These are phyloP conservation scores for Ustilago shanxiensis DNA, from an alignment of 1,284 basidiomycete species.

Conservation along the genomic window DNA sequence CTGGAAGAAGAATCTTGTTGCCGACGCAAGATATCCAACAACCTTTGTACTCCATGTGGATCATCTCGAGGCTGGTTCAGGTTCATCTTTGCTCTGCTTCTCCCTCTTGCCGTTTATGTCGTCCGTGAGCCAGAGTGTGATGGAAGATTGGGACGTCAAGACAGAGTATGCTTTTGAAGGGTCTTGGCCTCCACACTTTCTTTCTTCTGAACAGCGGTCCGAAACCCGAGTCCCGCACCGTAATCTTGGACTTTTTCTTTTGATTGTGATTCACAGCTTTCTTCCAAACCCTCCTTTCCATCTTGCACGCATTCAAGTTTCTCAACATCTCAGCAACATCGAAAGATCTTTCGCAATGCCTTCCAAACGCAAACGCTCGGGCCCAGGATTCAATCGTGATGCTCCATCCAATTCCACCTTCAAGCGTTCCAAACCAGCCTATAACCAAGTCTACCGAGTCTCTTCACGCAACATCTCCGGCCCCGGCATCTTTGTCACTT, in stretches of 20 bases:
- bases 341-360: slow-evolving; percentile 22
- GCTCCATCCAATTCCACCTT: not conserved
- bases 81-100: slow-evolving; percentile 12
- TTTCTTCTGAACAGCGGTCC: not conserved
- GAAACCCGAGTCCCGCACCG: slow-evolving; percentile 20
- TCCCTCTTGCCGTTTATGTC: not conserved
- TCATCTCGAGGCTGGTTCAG: slow-evolving; percentile 25
- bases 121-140: not conserved
- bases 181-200: not conserved
- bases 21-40: slow-evolving; percentile 37
- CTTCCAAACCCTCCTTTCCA: not conserved
- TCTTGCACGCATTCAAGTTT: slow-evolving; percentile 1
- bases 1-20: slow-evolving; percentile 37
- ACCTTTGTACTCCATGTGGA: slow-evolving; percentile 47
- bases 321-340: not conserved
- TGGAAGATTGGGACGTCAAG: not conserved
- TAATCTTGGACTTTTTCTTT: not conserved
- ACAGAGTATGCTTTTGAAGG: not conserved
- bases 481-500: slow-evolving; percentile 63
- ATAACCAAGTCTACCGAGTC: slow-evolving; percentile 40
- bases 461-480: slow-evolving; percentile 46
- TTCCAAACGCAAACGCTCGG: slow-evolving; percentile 46
- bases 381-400: slow-evolving; percentile 44
- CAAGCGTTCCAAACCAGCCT: slow-evolving; percentile 33
- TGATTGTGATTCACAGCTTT: not conserved